Evolutionary conservation across 441 rosid species (phyloP).

Genomic region (Gossypium lobatum): DNA sequence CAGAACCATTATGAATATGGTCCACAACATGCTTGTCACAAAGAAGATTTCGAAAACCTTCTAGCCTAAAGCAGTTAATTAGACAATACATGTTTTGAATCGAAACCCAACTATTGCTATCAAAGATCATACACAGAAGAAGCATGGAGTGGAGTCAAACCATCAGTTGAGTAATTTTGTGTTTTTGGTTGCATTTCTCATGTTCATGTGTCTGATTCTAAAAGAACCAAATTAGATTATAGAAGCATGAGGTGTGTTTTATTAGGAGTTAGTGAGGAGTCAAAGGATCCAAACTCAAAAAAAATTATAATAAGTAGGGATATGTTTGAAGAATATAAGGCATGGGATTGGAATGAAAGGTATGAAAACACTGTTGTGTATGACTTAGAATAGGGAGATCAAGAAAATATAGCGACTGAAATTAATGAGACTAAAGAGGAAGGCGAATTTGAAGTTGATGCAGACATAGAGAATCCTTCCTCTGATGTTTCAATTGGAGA

Average conservation of each 20-base stretch:
- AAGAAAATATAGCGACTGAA: neutral
- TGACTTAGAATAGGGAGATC: neutral
- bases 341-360: neutral
- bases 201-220: no score
- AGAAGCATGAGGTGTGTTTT: neutral
- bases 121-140: neutral
- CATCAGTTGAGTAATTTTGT: neutral
- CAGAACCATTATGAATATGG: no score
- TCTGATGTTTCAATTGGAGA: neutral
- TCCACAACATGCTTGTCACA: fast-evolving
- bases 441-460: neutral
- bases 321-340: neutral
- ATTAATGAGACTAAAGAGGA: neutral
- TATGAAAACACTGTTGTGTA: neutral
- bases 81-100: neutral
- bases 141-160: neutral
- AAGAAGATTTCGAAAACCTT: no score
- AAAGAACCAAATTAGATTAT: neutral
- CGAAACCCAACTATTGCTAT: neutral
- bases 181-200: neutral
- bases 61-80: slow-evolving; percentile 1
- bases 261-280: neutral
- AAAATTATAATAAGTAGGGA: neutral
- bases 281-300: neutral
- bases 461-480: neutral